These are phyloP conservation scores for Ramaria rubella DNA, from an alignment of 768 basidiomycete species.

Conservation along the genomic window DNA sequence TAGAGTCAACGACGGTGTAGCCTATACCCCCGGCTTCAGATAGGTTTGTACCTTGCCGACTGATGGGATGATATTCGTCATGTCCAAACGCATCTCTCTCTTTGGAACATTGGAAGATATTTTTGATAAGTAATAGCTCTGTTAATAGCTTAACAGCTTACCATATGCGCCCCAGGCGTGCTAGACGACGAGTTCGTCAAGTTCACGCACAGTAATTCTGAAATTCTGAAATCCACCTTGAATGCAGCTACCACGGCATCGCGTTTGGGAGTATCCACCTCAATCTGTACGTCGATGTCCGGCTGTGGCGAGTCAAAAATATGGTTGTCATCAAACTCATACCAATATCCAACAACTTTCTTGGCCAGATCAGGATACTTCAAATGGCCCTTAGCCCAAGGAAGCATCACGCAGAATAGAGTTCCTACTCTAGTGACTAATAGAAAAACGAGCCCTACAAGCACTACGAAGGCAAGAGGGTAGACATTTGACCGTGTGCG, in stretches of 20 bases:
- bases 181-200: conserved; percentile 33
- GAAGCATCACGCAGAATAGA: no score
- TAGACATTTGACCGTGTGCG: background rate
- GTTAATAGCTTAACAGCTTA: conserved; percentile 26
- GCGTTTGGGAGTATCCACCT: conserved; percentile 55
- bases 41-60: conserved; percentile 67
- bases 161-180: conserved; percentile 86
- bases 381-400: background rate
- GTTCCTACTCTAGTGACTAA: background rate
- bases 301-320: background rate
- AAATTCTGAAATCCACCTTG: conserved; percentile 42
- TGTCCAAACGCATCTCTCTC: conserved; percentile 86
- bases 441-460: conserved; percentile 2
- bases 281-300: conserved; percentile 23
- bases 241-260: conserved; percentile 75
- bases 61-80: conserved; percentile 89
- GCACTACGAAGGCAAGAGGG: background rate
- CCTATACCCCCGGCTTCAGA: conserved; percentile 76
- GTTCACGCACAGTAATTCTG: background rate
- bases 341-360: background rate
- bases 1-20: conserved; percentile 80
- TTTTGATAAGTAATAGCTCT: no score
- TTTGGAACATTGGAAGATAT: conserved; percentile 25
- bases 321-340: background rate
- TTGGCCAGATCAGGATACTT: background rate